Evolutionary conservation across 768 basidiomycete genomes (phyloP), one percentile per base, ranked within the genome.

Genomic region (Albatrellus ellisii): DNA sequence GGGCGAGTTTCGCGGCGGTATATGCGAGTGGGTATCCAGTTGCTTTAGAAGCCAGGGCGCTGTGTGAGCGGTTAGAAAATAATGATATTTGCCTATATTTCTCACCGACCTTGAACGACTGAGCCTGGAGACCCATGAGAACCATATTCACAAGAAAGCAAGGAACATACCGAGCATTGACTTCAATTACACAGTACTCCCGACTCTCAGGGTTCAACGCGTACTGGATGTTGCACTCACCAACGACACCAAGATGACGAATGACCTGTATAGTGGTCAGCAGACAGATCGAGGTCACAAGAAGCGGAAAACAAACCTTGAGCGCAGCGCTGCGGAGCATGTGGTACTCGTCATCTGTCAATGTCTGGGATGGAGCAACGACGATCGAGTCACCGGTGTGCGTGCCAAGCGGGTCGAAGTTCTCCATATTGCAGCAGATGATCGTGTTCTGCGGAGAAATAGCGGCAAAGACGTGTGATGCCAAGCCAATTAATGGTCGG

Each of bases 351-450:
- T 91, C 87, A 53, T 98, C 95, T 24, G 94, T 88, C 15, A 99
- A 66, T 0, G 95, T 98, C 62, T 99, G 95, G 3, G 92, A 97
- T 1, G 95, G 95, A 3, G 95, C 95, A 32, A 98, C 91, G 55
- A 99, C 95, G 57, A 99, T 99, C 10, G 95, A 98, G 61, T 98
- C 95, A 52, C 95, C 95, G 15, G 95, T 99, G 60, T 99, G 95
- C 18, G 89, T 98, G 49, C 95, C 95, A 46, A 98, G 82, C 27
- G 95, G 95, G 57, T 99, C 95, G 51, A 99, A 99, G 65, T 99
- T 98, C 65, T 97, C 89, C 89, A 94, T 94, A 62, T 92, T 92
- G 65, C 94, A 98, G 66, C 92, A 97, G 54, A 97, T 98, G 62
- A 99, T 99, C 21, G 92, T 97, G 68, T 98, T 95, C 86, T 89